Conservation (phyloP, 768 basidiomycete species). For the Cytidiella melzeri region DNA sequence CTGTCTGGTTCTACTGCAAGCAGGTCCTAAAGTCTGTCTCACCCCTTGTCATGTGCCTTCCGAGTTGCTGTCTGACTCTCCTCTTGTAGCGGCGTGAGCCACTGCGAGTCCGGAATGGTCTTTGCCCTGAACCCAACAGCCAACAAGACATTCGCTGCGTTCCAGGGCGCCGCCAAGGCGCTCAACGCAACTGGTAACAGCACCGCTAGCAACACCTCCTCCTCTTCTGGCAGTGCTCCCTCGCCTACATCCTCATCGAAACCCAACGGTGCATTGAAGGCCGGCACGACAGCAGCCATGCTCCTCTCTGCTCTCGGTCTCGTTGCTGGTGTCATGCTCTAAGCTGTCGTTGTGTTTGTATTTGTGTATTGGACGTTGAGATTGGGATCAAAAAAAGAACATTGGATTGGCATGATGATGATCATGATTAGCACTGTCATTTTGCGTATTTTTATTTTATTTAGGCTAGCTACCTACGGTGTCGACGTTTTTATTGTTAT, state of each 20-base stretch:
- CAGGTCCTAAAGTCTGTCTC: constrained; percentile 33
- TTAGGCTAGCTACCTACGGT: no score
- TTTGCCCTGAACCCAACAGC: constrained; percentile 51
- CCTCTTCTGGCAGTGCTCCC: not conserved
- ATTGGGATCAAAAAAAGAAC: no score
- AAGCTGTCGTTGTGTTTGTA: not conserved
- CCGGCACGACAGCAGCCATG: constrained; percentile 1
- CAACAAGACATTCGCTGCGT: constrained; percentile 40
- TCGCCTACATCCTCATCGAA: not conserved
- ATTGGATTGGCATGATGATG: no score
- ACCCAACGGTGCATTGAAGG: not conserved
- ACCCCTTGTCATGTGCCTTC: constrained; percentile 10
- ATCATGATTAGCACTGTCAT: no score
- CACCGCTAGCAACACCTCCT: constrained; percentile 18
- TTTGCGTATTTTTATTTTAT: no score
- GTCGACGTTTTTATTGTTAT: no score
- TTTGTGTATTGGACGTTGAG: not conserved
- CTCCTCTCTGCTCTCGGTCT: constrained; percentile 8
- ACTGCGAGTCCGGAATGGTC: constrained; percentile 48
- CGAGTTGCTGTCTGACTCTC: constrained; percentile 31
- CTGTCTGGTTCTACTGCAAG: constrained; percentile 58
- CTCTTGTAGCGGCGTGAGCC: constrained; percentile 17
- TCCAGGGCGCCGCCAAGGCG: constrained; percentile 26
- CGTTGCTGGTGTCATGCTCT: constrained; percentile 7
- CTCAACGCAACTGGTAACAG: constrained; percentile 12